A percentile compares a stretch with the other conserved stretches of the same genome.
Evolutionary conservation across 495 filamentous ascomycete genomes (phyloP).

Genomic region (Penicillium flavigenum): DNA sequence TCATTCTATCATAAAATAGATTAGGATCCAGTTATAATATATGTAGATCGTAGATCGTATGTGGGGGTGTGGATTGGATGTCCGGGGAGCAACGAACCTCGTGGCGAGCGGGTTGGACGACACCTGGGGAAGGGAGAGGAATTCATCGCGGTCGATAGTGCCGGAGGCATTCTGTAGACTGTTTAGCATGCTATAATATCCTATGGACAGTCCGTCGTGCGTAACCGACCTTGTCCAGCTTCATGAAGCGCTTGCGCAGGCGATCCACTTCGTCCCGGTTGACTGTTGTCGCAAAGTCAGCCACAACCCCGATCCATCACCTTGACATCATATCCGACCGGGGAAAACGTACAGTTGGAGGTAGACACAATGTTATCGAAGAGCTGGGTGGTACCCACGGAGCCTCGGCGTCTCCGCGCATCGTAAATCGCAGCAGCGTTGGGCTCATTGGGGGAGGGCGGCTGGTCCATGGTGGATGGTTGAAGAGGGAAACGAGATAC

Average conservation of each 20-base stretch:
- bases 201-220: constrained; percentile 4
- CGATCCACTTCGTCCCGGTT: constrained; percentile 95
- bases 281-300: constrained; percentile 56
- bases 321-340: neutral
- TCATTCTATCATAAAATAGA: constrained; percentile 66
- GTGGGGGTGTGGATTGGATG: neutral
- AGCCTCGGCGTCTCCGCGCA: constrained; percentile 47
- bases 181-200: constrained; percentile 5
- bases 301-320: constrained; percentile 6
- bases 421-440: constrained; percentile 53
- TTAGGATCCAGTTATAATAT: constrained; percentile 2
- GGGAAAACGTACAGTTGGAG: constrained; percentile 78
- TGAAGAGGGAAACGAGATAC: constrained; percentile 6
- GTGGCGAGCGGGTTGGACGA: constrained; percentile 97
- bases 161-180: constrained; percentile 82
- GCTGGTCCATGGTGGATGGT: constrained; percentile 37
- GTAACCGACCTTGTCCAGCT: constrained; percentile 81
- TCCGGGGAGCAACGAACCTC: constrained; percentile 52
- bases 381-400: constrained; percentile 82
- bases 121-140: constrained; percentile 94
- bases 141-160: constrained; percentile 98
- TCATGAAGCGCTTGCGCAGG: constrained; percentile 96
- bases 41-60: neutral
- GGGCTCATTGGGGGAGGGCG: constrained; percentile 29
- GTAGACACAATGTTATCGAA: constrained; percentile 94